Base-by-base conservation (phyloP, 495 filamentous ascomycete genomes). In the Sordaria brevicollis region DNA sequence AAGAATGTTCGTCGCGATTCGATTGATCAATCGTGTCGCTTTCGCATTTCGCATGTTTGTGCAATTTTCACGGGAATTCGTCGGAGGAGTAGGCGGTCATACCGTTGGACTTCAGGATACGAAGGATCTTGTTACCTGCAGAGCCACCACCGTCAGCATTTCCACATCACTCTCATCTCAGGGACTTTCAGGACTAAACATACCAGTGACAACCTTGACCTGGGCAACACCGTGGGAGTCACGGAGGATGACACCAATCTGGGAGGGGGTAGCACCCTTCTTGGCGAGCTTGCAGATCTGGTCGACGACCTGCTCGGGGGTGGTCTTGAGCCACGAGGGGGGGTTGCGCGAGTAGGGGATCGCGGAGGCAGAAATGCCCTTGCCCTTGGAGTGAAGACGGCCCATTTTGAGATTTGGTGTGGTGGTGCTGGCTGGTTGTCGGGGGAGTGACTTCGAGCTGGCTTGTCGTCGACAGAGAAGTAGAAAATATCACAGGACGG, bases 201-300 rank as follows among this genome's bases (percentile, higher is more conserved):
- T 92, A 97, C 94, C 93, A 82, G 94, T 97, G 70, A 97, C 93
- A 76, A 95, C 85, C 87, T 93, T 94, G 83, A 97, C 93, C 85
- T 97, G 95, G 75, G 95, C 91, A 83, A 99, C 87, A 77, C 96
- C 96, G 84, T 98, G 96, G 72, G 89, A 92, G 85, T 99, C 96
- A 86, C 96, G 89, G 81, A 99, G 90, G 74, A 97, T 85, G 79
- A 97, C 94, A 91, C 96, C 96, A 78, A 98, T 99, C 88, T 98
- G 95, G 72, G 92, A 96, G 73, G 95, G 96, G 71, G 94, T 95
- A 71, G 92, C 92, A 84, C 95, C 93, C 90, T 96, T 96, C 86
- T 91, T 95, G 75, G 95, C 94, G 76, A 98, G 89, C 86, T 95
- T 94, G 92, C 93, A 96, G 87, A 99, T 98, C 85, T 97, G 93